phyloP scores from a whole-genome alignment of 2,329 filamentous ascomycete genomes.

The Fusarium papillatum region DNA sequence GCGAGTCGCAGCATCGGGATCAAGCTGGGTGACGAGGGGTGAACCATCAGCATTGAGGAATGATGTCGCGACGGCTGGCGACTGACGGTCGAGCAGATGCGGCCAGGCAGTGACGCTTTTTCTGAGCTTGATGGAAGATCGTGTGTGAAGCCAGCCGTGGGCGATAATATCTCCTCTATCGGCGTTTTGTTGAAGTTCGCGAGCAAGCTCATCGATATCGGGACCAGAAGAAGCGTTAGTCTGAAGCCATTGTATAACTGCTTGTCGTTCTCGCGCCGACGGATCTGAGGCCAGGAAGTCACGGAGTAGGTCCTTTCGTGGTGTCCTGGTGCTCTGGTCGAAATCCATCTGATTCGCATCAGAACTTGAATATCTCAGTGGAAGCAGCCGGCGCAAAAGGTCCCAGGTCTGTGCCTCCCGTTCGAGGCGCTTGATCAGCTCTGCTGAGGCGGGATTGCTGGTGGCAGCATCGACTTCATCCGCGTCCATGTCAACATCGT shows the following conservation, averaged over 20 bases:
- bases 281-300: conserved; percentile 82
- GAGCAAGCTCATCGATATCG: conserved; percentile 81
- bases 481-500: conserved; percentile 68
- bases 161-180: conserved; percentile 87
- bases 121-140: conserved; percentile 88
- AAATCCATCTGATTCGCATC: conserved; percentile 47
- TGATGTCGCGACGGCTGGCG: conserved; percentile 67
- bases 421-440: conserved; percentile 70
- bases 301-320: conserved; percentile 65
- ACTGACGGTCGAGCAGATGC: conserved; percentile 74
- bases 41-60: conserved; percentile 72
- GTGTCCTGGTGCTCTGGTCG: conserved; percentile 19
- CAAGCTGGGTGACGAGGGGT: conserved; percentile 85
- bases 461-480: conserved; percentile 61
- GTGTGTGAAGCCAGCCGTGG: conserved; percentile 93
- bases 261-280: conserved; percentile 81
- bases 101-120: conserved; percentile 83
- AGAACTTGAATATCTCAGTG: conserved; percentile 70
- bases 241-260: conserved; percentile 90
- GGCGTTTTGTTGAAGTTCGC: conserved; percentile 81
- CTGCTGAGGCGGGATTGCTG: conserved; percentile 40
- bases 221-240: conserved; percentile 78
- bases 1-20: conserved; percentile 89
- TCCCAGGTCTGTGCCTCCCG: conserved; percentile 94
- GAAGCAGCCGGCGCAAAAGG: conserved; percentile 81